Evolutionary conservation across 371 early-diverging fungal species (phyloP).

Genomic region (Aphelidium insulamus): DNA sequence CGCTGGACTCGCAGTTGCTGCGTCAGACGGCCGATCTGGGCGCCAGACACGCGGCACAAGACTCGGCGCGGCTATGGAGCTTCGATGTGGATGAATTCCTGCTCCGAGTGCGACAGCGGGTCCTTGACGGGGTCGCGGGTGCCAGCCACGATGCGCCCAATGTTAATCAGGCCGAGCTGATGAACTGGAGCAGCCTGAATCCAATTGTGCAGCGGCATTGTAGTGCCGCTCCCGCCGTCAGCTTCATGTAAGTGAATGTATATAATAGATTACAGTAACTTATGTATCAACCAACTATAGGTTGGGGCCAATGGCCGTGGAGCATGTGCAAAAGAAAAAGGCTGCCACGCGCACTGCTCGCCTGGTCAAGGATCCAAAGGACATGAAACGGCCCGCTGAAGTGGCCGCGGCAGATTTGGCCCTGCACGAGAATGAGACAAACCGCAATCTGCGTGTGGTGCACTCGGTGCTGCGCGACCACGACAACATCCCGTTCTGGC

Average conservation of each 20-base stretch:
- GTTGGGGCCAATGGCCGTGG: constrained; percentile 38
- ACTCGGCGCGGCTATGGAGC: constrained; percentile 36
- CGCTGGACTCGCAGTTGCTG: constrained; percentile 55
- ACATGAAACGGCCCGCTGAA: constrained; percentile 3
- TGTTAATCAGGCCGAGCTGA: too few species aligned
- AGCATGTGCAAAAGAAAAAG: constrained; percentile 31
- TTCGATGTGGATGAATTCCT: constrained; percentile 52
- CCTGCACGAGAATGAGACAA: too few species aligned
- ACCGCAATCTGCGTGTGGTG: too few species aligned
- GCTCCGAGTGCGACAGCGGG: too few species aligned
- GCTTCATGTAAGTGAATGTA: constrained; percentile 31
- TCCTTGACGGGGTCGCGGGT: too few species aligned
- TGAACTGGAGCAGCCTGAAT: too few species aligned
- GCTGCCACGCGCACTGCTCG: constrained; percentile 9
- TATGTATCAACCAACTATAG: constrained; percentile 6
- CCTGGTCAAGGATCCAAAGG: constrained; percentile 15
- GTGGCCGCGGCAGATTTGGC: constrained; percentile 1
- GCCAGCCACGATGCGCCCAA: too few species aligned
- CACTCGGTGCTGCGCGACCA: too few species aligned
- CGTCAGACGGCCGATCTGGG: constrained; percentile 45
- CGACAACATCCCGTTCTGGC: too few species aligned
- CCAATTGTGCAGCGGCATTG: too few species aligned
- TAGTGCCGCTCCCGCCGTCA: too few species aligned
- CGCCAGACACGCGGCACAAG: constrained; percentile 44
- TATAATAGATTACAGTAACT: not conserved